Conservation (phyloP, 2,329 filamentous ascomycete genomes). For the Xylaria multiplex region DNA sequence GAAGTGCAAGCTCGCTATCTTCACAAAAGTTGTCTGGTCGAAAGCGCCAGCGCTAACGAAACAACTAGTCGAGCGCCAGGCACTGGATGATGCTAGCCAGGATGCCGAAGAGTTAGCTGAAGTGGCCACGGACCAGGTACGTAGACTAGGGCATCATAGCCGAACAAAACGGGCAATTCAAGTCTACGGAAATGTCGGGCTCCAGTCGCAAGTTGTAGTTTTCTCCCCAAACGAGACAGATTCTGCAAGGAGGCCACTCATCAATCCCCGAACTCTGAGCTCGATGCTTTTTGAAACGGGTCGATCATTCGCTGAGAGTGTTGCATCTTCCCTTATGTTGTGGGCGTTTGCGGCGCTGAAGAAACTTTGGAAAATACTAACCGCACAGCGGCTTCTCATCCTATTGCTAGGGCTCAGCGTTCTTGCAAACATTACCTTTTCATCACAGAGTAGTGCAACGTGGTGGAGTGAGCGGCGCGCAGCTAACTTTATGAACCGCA, state of each 20-base stretch:
- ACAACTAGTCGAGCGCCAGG: constrained; percentile 73
- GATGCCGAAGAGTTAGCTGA: constrained; percentile 81
- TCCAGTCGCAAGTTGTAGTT: constrained; percentile 70
- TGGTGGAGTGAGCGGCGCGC: constrained; percentile 92
- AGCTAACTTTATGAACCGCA: constrained; percentile 78
- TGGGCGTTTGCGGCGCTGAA: constrained; percentile 74
- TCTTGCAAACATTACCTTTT: constrained; percentile 77
- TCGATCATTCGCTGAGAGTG: constrained; percentile 78
- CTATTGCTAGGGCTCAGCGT: constrained; percentile 73
- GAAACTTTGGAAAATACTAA: constrained; percentile 73
- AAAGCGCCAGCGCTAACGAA: constrained; percentile 71
- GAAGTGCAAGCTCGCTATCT: constrained; percentile 89
- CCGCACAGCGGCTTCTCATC: constrained; percentile 79
- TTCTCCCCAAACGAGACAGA: constrained; percentile 64
- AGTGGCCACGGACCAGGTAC: constrained; percentile 80
- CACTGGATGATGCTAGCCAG: constrained; percentile 77
- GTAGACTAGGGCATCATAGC: constrained; percentile 76
- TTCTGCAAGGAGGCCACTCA: constrained; percentile 64
- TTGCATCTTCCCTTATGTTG: constrained; percentile 79
- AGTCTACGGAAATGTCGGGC: constrained; percentile 80
- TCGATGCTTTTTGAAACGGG: constrained; percentile 78
- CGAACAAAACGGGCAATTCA: constrained; percentile 81
- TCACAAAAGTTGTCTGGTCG: constrained; percentile 87
- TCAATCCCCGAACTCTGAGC: constrained; percentile 70
- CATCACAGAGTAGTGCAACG: constrained; percentile 74